Percentiles rank a stretch among this genome's conserved stretches.
phyloP scores from a whole-genome alignment of 371 early-diverging fungal species.

The Umbelopsis sp. region DNA sequence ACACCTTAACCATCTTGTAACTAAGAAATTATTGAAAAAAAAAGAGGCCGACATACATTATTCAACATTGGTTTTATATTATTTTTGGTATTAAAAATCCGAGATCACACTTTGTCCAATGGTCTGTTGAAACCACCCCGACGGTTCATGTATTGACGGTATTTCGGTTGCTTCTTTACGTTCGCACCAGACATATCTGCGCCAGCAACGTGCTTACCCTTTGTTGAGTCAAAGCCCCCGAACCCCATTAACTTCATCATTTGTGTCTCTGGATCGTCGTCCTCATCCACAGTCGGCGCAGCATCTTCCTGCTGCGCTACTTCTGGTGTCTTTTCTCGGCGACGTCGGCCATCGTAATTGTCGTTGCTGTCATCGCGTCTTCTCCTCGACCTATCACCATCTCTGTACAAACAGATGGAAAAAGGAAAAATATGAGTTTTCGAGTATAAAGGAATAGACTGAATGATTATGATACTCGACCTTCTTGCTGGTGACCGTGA shows the following conservation, averaged over 20 bases:
- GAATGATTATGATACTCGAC: neutral
- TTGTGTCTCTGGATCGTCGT: conserved; percentile 52
- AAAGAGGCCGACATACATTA: neutral
- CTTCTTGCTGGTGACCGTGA: conserved; percentile 24
- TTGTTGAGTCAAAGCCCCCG: conserved; percentile 87
- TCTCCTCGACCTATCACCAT: conserved; percentile 21
- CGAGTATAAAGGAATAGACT: too few relatives aligned
- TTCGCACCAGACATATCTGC: conserved; percentile 70
- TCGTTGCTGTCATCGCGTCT: neutral
- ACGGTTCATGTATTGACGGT: conserved; percentile 96
- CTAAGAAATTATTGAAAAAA: neutral
- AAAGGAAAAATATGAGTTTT: too few relatives aligned
- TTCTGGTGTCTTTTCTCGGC: conserved; percentile 11
- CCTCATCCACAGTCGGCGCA: conserved; percentile 24
- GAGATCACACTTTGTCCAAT: conserved; percentile 4
- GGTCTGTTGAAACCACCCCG: conserved; percentile 87
- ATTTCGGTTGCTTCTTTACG: conserved; percentile 78
- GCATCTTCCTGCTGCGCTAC: neutral
- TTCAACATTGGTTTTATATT: too few relatives aligned
- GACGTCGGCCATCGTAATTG: conserved; percentile 26
- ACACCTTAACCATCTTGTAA: neutral
- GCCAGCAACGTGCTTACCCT: conserved; percentile 74
- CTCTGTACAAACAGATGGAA: neutral
- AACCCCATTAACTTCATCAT: conserved; percentile 83
- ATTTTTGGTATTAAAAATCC: neutral